Evolutionary conservation across 1,284 basidiomycete species (phyloP).

Genomic region (Heterobasidion parviporum): DNA sequence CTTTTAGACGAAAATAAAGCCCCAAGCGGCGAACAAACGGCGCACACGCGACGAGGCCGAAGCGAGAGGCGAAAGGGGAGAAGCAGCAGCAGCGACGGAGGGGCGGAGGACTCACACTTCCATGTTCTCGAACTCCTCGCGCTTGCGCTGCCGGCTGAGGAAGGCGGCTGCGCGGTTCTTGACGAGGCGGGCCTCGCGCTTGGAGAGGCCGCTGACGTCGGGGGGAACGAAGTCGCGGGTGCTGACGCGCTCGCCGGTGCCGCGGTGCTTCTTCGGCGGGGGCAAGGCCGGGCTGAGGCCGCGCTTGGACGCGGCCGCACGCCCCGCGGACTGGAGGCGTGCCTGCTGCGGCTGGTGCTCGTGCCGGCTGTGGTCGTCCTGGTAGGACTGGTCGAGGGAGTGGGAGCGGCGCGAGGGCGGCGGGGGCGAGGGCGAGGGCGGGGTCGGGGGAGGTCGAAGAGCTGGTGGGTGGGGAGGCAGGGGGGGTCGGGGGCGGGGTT

Average conservation of each 20-base stretch:
- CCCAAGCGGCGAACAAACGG: no score
- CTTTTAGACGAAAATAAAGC: no score
- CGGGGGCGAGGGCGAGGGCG: slow-evolving; percentile 24
- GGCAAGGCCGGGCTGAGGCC: slow-evolving; percentile 28
- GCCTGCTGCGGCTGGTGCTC: slow-evolving; percentile 21
- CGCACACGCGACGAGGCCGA: not conserved
- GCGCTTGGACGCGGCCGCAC: slow-evolving; percentile 22
- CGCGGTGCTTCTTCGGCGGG: slow-evolving; percentile 48
- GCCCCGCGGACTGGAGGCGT: slow-evolving; percentile 7
- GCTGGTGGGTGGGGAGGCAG: slow-evolving; percentile 61
- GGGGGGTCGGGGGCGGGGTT: no score
- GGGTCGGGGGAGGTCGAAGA: slow-evolving; percentile 47
- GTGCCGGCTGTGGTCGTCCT: slow-evolving; percentile 1
- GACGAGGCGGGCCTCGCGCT: slow-evolving; percentile 83
- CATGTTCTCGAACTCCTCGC: slow-evolving; percentile 88
- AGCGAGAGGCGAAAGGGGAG: not conserved
- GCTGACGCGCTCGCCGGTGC: slow-evolving; percentile 54
- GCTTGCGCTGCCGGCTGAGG: slow-evolving; percentile 82
- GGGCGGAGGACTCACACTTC: slow-evolving; percentile 54
- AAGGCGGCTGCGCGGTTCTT: slow-evolving; percentile 91
- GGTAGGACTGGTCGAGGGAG: not conserved
- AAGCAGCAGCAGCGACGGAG: slow-evolving; percentile 1
- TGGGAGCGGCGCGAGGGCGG: slow-evolving; percentile 17
- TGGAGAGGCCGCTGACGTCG: slow-evolving; percentile 80
- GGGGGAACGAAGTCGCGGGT: slow-evolving; percentile 83